Evolutionary conservation across 164 flowering plant genomes (phyloP), one percentile per base, ranked within the genome.

Genomic region (Cinnamomum micranthum): DNA sequence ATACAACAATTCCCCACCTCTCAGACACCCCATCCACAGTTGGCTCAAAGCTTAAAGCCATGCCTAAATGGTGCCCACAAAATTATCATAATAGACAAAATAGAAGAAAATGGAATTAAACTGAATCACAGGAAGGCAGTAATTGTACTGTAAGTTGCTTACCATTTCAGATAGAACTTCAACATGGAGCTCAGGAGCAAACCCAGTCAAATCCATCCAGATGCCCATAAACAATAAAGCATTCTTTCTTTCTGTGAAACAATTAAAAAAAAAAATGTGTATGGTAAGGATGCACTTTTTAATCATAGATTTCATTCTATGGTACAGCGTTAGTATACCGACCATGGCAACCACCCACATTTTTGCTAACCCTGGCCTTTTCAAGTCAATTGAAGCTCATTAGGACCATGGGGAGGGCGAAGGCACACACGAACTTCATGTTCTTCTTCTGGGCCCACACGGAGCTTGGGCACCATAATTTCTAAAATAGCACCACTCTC

Each of bases 401-500:
- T 88, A 60, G 84, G 77, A 71, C 87, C 90, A 64, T 84, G 89
- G 70, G 85, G 89, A 65, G 97, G 91, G 66, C 96, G 92, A 75
- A 90, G 89, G 80, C 94, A 91, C 12, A 94, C 97, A 13, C 87
- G 95, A 72, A 94, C 96, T 78, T 94, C 98, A 78, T 92, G 98
- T 51, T 76, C 97, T 76, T 92, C 98, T 77, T 92, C 98, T 4
- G 91, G 89, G 11, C 91, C 97, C 17, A 74, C 91, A 28, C 88
- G 90, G 50, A 85, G 95, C 72, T 91, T 94, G 5, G 98, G 98
- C 70, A 94, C 98, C 85, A 92, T 73, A 51, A 94, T 94, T 84
- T 94, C 98, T 2, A 94, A 89, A 79, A 87, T 80, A 0, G 97
- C 83, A 9, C 95, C 93, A 1, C 89, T 82, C 31, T 86, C 91